A percentile compares a stretch with the other conserved stretches of the same genome.
These are phyloP conservation scores for Sordariomycetes sp. DNA, from an alignment of 2,329 filamentous ascomycete species.

Conservation along the genomic window DNA sequence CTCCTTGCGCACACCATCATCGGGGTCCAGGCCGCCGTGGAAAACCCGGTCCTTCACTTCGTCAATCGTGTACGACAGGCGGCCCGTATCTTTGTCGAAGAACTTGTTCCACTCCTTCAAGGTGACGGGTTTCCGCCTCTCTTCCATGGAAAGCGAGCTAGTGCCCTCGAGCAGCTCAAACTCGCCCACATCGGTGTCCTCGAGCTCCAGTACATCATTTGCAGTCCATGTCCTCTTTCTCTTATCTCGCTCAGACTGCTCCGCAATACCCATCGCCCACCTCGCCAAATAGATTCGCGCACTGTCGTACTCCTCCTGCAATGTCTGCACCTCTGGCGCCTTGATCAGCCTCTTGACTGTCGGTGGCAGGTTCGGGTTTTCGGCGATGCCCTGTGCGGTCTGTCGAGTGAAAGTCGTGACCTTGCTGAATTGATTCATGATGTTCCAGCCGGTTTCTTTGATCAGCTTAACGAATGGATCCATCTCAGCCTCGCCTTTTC, in stretches of 20 bases:
- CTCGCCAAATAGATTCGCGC: constrained; percentile 87
- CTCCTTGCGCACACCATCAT: constrained; percentile 90
- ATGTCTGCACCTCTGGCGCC: constrained; percentile 87
- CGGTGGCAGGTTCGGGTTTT: constrained; percentile 84
- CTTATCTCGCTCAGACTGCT: constrained; percentile 85
- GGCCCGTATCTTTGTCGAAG: constrained; percentile 69
- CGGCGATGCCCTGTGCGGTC: constrained; percentile 83
- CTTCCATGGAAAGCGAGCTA: constrained; percentile 62
- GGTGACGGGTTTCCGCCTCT: constrained; percentile 68
- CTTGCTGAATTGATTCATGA: constrained; percentile 93
- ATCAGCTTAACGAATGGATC: constrained; percentile 89
- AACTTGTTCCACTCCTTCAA: constrained; percentile 84
- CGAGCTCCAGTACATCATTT: constrained; percentile 83
- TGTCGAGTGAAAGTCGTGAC: constrained; percentile 92
- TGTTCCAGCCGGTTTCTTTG: constrained; percentile 92
- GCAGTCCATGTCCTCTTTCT: constrained; percentile 89
- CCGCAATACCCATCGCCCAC: constrained; percentile 98
- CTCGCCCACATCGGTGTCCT: constrained; percentile 89
- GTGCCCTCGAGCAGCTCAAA: constrained; percentile 89
- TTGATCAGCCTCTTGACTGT: constrained; percentile 77
- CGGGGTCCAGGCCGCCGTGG: constrained; percentile 79
- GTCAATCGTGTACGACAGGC: constrained; percentile 70
- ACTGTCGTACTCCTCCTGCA: constrained; percentile 96
- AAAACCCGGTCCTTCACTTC: constrained; percentile 98
- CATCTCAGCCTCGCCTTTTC: constrained; percentile 59